Conservation (phyloP, 129 eudicot species). For the Saussurea involucrata region DNA sequence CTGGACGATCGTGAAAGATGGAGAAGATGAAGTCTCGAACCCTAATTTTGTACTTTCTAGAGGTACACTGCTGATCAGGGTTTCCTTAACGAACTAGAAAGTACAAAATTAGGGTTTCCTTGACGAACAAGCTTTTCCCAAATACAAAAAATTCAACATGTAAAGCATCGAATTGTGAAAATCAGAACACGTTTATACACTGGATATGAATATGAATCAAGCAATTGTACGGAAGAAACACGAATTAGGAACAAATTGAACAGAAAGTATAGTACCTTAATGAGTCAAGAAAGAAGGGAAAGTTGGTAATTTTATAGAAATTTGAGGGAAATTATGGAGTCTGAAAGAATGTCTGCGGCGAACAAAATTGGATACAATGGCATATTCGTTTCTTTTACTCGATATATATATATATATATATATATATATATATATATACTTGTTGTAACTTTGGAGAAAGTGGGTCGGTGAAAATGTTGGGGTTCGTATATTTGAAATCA, state of each 20-base stretch:
- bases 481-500: neutral
- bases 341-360: slow-evolving; percentile 35
- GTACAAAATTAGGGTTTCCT: slow-evolving; percentile 25
- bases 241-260: neutral
- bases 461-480: slow-evolving; percentile 22
- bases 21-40: no score
- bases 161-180: neutral
- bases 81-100: neutral
- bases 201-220: neutral
- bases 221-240: slow-evolving; percentile 9
- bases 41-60: no score
- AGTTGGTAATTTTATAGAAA: neutral
- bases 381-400: slow-evolving; percentile 30
- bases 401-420: no score
- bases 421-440: neutral
- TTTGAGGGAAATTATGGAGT: slow-evolving; percentile 12
- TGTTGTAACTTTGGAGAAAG: slow-evolving; percentile 16
- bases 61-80: slow-evolving; percentile 2
- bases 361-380: slow-evolving; percentile 35
- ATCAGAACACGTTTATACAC: slow-evolving; percentile 10
- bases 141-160: neutral
- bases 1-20: no score
- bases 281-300: slow-evolving; percentile 13
- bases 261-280: slow-evolving; percentile 34
- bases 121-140: neutral